Conservation (phyloP, 495 filamentous ascomycete species). For the Daldinia bambusicola region DNA sequence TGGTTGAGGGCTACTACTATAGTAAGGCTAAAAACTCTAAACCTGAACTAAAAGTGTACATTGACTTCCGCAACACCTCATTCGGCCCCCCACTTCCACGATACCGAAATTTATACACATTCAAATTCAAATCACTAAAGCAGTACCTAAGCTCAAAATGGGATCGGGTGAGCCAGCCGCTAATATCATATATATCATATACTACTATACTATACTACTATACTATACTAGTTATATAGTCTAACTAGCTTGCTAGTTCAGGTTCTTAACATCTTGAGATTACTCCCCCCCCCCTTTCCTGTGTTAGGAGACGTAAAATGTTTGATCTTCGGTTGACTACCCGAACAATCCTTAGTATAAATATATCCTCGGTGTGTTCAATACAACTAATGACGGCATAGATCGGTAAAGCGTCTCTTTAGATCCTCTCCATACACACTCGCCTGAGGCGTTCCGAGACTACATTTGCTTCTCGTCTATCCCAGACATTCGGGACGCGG, state of each 20-base stretch:
- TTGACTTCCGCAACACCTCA: slow-evolving; percentile 26
- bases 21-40: slow-evolving; percentile 18
- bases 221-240: too few relatives aligned
- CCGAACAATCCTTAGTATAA: background rate
- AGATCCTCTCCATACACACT: background rate
- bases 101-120: too few relatives aligned
- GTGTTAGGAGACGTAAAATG: background rate
- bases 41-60: slow-evolving; percentile 9
- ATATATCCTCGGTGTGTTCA: background rate
- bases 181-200: too few relatives aligned
- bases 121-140: too few relatives aligned
- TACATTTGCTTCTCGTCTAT: background rate
- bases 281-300: too few relatives aligned
- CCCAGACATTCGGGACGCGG: slow-evolving; percentile 1
- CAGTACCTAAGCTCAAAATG: too few relatives aligned
- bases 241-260: too few relatives aligned
- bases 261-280: too few relatives aligned
- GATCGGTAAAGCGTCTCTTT: background rate
- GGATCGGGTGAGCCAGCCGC: too few relatives aligned
- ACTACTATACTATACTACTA: too few relatives aligned
- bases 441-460: background rate
- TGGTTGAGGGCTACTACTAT: slow-evolving; percentile 13
- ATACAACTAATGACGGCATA: background rate
- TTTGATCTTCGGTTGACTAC: background rate
- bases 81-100: background rate